A percentile compares a stretch with the other conserved stretches of the same genome.
phyloP scores from a whole-genome alignment of 1,284 basidiomycete species.

The Dichomitus squalens region DNA sequence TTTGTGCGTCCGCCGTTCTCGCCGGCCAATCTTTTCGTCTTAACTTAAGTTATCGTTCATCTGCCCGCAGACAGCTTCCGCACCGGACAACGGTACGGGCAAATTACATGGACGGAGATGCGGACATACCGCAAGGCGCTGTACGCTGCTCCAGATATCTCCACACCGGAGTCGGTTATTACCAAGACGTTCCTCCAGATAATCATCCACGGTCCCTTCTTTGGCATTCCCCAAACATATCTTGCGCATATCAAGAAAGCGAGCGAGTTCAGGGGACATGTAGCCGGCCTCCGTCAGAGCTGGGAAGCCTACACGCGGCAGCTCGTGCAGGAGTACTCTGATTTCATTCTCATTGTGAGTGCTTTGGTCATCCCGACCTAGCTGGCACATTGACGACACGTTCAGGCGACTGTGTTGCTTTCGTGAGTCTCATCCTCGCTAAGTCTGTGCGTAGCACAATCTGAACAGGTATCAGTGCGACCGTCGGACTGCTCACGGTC shows the following conservation, averaged over 20 bases:
- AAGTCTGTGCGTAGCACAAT: neutral
- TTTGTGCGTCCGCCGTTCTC: conserved; percentile 37
- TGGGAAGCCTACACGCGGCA: conserved; percentile 52
- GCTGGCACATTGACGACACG: conserved; percentile 1
- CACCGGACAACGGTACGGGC: conserved; percentile 46
- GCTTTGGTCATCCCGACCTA: neutral
- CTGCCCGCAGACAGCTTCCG: conserved; percentile 47
- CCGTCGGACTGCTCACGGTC: conserved; percentile 50
- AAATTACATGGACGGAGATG: conserved; percentile 39
- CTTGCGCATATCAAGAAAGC: conserved; percentile 48
- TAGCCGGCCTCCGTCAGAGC: conserved; percentile 46
- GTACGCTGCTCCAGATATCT: conserved; percentile 17
- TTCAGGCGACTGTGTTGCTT: conserved; percentile 57
- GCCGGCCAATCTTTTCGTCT: no score
- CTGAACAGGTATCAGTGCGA: conserved; percentile 39
- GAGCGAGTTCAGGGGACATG: conserved; percentile 50
- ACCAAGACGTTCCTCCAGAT: conserved; percentile 34
- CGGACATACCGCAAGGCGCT: conserved; percentile 29
- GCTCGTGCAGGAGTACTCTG: conserved; percentile 53
- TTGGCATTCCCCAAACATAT: conserved; percentile 55
- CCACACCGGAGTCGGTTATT: conserved; percentile 15
- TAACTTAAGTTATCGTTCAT: no score
- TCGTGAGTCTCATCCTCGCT: conserved; percentile 39
- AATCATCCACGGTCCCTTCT: conserved; percentile 46
- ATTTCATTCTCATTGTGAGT: conserved; percentile 55